Percentiles rank a stretch among this genome's conserved stretches.
Evolutionary conservation across 129 eudicot genomes (phyloP).

Genomic region (Scalesia atractyloides): DNA sequence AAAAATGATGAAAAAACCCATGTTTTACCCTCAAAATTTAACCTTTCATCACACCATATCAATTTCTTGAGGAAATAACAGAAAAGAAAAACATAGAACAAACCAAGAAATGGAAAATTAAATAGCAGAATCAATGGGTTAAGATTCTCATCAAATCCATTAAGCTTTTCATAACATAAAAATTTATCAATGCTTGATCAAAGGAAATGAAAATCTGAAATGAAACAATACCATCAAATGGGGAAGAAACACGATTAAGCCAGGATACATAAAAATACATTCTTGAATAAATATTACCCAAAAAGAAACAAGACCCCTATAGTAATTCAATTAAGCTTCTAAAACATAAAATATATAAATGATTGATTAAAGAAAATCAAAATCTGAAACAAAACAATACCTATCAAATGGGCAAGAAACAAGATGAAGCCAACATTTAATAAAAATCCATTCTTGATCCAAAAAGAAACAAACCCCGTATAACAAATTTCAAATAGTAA

Average conservation of each 20-base stretch:
- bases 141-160: not conserved
- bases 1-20: conserved; percentile 46
- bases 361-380: too few species aligned
- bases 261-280: not conserved
- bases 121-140: conserved; percentile 64
- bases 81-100: conserved; percentile 14
- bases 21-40: conserved; percentile 54
- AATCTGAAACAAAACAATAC: too few species aligned
- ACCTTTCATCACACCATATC: conserved; percentile 46
- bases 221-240: not conserved
- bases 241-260: not conserved
- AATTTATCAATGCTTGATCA: not conserved
- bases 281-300: conserved; percentile 17
- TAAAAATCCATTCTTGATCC: conserved; percentile 20
- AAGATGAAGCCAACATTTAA: not conserved
- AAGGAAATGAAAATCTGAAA: not conserved
- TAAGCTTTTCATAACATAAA: not conserved
- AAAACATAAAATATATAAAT: not conserved
- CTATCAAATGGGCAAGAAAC: too few species aligned
- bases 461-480: conserved; percentile 3
- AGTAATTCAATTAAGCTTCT: not conserved
- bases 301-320: conserved; percentile 12
- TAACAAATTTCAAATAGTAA: not conserved
- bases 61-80: not conserved
- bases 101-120: not conserved